A percentile compares a stretch with the other conserved stretches of the same genome.
These are phyloP conservation scores for Serpula lacrymans DNA, from an alignment of 768 basidiomycete genomes.

Conservation along the genomic window DNA sequence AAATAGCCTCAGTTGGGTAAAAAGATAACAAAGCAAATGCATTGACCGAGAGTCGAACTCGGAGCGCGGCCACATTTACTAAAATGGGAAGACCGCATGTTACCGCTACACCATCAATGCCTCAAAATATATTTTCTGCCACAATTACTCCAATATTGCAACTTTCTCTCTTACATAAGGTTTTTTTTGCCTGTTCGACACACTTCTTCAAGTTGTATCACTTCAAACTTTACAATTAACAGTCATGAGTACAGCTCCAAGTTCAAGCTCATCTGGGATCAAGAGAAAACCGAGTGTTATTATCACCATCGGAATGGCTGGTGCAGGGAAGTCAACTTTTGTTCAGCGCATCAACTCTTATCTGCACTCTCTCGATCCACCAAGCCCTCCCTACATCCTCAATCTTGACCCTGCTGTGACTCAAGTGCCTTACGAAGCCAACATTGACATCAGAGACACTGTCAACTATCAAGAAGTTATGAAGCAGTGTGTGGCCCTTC, in stretches of 20 bases:
- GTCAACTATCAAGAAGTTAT: slow-evolving; percentile 98
- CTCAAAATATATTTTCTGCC: background rate
- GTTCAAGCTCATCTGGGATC: slow-evolving; percentile 3
- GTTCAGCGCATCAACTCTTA: slow-evolving; percentile 94
- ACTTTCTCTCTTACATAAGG: background rate
- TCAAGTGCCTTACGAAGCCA: slow-evolving; percentile 88
- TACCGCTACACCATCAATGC: slow-evolving; percentile 11
- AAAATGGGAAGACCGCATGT: slow-evolving; percentile 7
- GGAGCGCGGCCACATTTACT: slow-evolving; percentile 4
- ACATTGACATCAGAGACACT: slow-evolving; percentile 98
- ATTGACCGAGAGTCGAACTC: slow-evolving; percentile 10
- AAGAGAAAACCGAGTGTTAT: slow-evolving; percentile 73
- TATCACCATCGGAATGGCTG: slow-evolving; percentile 94
- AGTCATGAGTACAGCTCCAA: slow-evolving; percentile 20
- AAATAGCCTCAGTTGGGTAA: too few species aligned
- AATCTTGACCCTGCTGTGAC: slow-evolving; percentile 97
- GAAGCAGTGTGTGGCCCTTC: slow-evolving; percentile 83
- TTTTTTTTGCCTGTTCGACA: background rate
- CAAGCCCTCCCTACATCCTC: slow-evolving; percentile 86
- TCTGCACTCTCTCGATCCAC: slow-evolving; percentile 64
- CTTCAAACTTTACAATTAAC: background rate
- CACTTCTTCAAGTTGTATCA: background rate
- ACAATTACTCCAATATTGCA: background rate
- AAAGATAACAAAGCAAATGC: too few species aligned
- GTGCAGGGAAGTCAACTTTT: slow-evolving; percentile 96